Evolutionary conservation across 495 filamentous ascomycete species (phyloP), one percentile per base, ranked within the genome.

Genomic region (Talaromyces stipitatus): DNA sequence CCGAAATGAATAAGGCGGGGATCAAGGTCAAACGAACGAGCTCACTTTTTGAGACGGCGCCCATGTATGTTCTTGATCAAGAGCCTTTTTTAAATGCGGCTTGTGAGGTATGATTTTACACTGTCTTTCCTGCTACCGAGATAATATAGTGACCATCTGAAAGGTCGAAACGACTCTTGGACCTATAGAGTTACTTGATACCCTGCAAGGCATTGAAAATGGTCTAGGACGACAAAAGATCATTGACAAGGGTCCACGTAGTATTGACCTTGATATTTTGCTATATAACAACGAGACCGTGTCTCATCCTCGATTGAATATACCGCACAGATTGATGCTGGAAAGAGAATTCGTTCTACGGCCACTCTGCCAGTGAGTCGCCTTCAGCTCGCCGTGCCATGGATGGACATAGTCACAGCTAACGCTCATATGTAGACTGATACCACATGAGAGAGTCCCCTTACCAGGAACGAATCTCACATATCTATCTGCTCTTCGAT

Each of bases 21-120:
- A 89, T 97, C 68, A 82, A 73, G 56, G 80, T 98, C 36, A 79
- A 82, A 54, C 74, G 85, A 62, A 96, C 92, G 0, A 97, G 94
- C 66, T 84, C 85, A 54, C 76, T 98, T 33, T 98, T 92, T 77
- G 90, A 97, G 73, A 98, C 92, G 6, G 83, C 89, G 58, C 89
- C 94, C 22, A 98, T 98, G 94, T 97, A 98, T 72, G 85, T 96
- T 61, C 72, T 87, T 60, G 86, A 96, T 64, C 94, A 98, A 67
- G 83, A 82, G 57, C 80, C 84, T 16, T 98, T 97, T 64, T 72
- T 97, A 38, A 98, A 98, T 67, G 94, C 91, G 29, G 91, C 85
- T 55, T 96, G 91, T 69, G 90, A 98, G 85, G 94, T 96, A 60
- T 66, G 80, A 75, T 57, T 26, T 54, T 54, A 9, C 0, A 18